Base-by-base conservation (phyloP, 2,329 filamentous ascomycete species). In the Eutypa lata region DNA sequence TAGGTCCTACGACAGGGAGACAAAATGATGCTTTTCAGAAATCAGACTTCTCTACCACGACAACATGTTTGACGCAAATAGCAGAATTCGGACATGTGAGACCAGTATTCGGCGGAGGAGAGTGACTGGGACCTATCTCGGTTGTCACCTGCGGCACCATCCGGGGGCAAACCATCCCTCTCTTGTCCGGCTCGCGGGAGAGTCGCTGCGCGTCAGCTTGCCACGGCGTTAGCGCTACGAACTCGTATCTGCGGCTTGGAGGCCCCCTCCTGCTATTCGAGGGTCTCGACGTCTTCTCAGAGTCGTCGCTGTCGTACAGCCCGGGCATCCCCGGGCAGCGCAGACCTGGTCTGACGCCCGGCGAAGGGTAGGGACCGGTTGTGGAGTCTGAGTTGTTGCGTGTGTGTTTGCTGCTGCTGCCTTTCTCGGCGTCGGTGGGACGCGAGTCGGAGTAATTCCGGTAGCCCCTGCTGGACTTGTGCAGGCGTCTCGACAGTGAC, bases 401-500 rank as follows among this genome's bases (percentile, higher is more conserved):
- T 11, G 47, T 53, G 45, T 58, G 57, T 47, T 47, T 57, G 11
- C 55, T 56, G 13, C 49, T 57, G 8, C 55, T 55, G 13, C 49
- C 55, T 46, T 49, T 53, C 10, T 57, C 53, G 16, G 31, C 22
- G 13, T 50, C 47, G 24, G 45, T 53, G 14, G 28, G 40, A 16
- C 18, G 45, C 14, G 50, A 55, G 13, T 45, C 53, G 3, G 54
- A 59, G 8, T 52, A 52, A 35, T 53, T 50, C 40, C 40, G 45
- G 28, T 46, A 56, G 10, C 52, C 46, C 13, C 52, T 50, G 22
- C 40, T 47, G 10, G 57, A 50, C 19, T 55, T 57, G 28, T 63
- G 61, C 1, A 63, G 52, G 7, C 48, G 53, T 26, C 54, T 56
- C 1, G 60, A 56, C 7, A 63, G 56, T 3, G 56, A 53, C 11